A percentile compares a stretch with the other conserved stretches of the same genome.
Conservation (phyloP, 208 protist species). For the Acanthamoeba lenticulata region DNA sequence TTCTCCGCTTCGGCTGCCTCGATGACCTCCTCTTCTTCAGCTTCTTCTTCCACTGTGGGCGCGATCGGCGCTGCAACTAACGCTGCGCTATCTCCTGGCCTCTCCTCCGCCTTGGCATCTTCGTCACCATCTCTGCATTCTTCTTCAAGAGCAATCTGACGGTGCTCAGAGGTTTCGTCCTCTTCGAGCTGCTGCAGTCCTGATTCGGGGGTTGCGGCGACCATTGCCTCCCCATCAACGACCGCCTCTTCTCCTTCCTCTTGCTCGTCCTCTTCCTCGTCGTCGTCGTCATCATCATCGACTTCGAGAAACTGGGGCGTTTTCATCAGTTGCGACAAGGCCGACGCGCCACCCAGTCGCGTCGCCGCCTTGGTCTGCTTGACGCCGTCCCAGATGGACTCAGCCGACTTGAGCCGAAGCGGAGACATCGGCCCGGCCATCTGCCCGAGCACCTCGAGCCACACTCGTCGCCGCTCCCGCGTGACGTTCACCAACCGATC, state of each 20-base stretch:
- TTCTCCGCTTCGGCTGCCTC: too few species aligned
- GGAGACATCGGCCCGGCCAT: not conserved
- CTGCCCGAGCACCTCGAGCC: not conserved
- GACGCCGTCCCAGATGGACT: slow-evolving; percentile 11
- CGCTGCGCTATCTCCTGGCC: too few species aligned
- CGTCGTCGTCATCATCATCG: not conserved
- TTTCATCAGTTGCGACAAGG: not conserved
- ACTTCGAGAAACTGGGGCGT: not conserved
- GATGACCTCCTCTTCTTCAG: too few species aligned
- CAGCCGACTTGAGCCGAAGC: not conserved
- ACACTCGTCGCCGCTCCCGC: not conserved
- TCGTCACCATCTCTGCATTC: too few species aligned
- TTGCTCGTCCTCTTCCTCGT: not conserved
- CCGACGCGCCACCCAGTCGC: not conserved
- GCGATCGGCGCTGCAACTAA: too few species aligned
- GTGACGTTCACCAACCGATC: not conserved
- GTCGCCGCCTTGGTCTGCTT: not conserved
- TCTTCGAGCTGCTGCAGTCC: too few species aligned
- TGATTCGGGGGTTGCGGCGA: too few species aligned
- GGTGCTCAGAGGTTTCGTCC: too few species aligned
- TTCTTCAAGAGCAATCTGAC: too few species aligned
- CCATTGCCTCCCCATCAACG: not conserved
- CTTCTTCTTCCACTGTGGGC: too few species aligned
- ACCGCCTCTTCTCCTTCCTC: not conserved
- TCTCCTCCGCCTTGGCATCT: too few species aligned